Evolutionary conservation across 331 rosid genomes (phyloP), one percentile per base, ranked within the genome.

Genomic region (Saraca asoca): DNA sequence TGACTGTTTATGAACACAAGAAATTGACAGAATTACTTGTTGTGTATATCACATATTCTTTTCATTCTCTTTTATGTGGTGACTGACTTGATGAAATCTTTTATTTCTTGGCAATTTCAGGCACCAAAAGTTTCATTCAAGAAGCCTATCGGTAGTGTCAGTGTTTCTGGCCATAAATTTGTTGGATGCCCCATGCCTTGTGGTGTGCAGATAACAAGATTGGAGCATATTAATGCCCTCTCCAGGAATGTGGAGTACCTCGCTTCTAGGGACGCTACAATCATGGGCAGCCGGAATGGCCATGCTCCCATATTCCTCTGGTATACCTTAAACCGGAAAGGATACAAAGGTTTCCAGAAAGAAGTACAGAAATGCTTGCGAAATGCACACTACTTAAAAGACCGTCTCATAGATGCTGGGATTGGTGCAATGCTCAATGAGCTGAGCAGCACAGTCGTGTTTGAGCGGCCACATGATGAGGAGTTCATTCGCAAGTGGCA

Each of bases 111-210:
- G 75, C 66, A 49, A 55, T 73, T 15, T 38, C 80, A 81, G 86
- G 86, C 86, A 45, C 86, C 86, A 49, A 78, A 81, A 58, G 86
- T 81, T 18, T 7, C 80, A 42, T 81, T 81, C 34, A 81, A 81
- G 78, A 81, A 81, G 78, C 86, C 86, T 31, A 81, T 81, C 56
- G 83, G 86, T 45, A 81, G 86, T 70, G 86, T 81, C 2, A 81
- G 86, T 52, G 86, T 81, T 51, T 81, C 86, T 35, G 86, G 86
- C 73, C 86, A 81, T 76, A 81, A 81, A 77, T 81, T 83, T 18
- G 85, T 83, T 29, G 88, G 85, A 51, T 83, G 83, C 62, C 85
- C 88, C 16, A 80, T 83, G 88, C 85, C 88, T 41, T 83, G 88
- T 48, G 85, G 85, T 37, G 85, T 83, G 68, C 88, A 80, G 75